Base-by-base conservation (phyloP, 2,329 filamentous ascomycete genomes). In the Pseudomassariella vexata region DNA sequence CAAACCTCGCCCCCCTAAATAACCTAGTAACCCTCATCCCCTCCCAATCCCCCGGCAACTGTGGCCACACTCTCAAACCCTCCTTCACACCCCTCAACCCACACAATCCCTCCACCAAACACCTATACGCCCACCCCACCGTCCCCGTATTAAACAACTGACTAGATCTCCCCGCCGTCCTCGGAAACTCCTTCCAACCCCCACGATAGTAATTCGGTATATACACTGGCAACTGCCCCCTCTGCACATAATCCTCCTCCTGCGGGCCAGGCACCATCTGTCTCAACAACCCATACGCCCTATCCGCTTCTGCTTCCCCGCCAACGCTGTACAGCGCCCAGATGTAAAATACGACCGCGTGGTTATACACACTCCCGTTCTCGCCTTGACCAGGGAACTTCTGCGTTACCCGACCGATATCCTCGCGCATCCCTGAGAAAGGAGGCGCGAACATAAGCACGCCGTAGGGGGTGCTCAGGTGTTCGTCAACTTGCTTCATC, bases 161-260 rank as follows among this genome's bases (percentile, higher is more conserved):
- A 42, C 68, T 73, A 8, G 68, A 73, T 1, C 71, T 63, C 3
- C 72, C 72, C 5, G 71, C 70, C 1, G 70, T 74, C 26, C 69
- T 54, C 3, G 67, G 68, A 41, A 60, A 63, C 46, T 63, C 48
- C 30, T 57, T 57, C 50, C 59, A 71, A 1, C 63, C 69, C 3
- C 68, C 69, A 14, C 69, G 66, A 55, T 75, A 76, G 53, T 76
- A 76, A 46, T 75, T 76, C 10, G 72, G 72, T 23, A 76, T 70
- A 47, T 68, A 76, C 11, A 74, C 60, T 1, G 72, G 72, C 26
- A 76, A 53, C 52, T 76, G 72, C 9, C 72, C 72, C 10, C 72
- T 59, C 39, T 65, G 68, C 15, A 63, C 26, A 36, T 72, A 67
- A 41, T 76, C 71, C 6, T 62, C 59, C 23, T 69, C 63, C 19